Evolutionary conservation across 2,329 filamentous ascomycete genomes (phyloP), one percentile per base, ranked within the genome.

Genomic region (Tolypocladium endophyticum): DNA sequence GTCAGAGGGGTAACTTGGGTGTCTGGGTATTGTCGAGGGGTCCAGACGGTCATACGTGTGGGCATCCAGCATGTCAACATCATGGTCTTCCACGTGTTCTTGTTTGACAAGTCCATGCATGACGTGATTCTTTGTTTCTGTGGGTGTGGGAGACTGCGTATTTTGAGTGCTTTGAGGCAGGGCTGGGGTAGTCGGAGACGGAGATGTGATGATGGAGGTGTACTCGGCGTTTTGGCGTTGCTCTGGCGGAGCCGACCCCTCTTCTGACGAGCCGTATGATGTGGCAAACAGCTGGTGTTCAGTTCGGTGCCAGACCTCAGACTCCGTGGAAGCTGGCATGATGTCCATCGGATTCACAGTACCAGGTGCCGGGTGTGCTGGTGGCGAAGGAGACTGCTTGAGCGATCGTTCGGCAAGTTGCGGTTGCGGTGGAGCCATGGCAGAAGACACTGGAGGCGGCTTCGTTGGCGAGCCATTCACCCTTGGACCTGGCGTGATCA

Each of bases 311-410:
- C 70, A 74, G 35, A 72, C 60, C 60, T 76, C 74, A 9, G 69
- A 69, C 60, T 75, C 67, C 4, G 73, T 74, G 20, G 70, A 71
- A 3, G 74, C 70, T 6, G 74, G 77, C 80, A 81, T 81, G 36
- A 82, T 77, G 56, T 81, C 78, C 76, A 81, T 81, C 0, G 80
- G 80, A 47, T 81, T 82, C 12, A 80, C 79, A 4, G 79, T 82
- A 39, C 77, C 78, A 3, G 76, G 75, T 1, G 74, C 72, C 41
- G 77, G 71, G 55, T 72, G 64, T 5, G 60, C 58, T 16, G 73
- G 68, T 53, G 72, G 68, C 25, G 68, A 69, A 56, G 71, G 66
- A 30, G 69, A 68, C 9, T 64, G 59, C 57, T 61, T 64, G 41
- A 68, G 57, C 55, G 47, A 59, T 47, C 36, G 41, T 30, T 50